These are phyloP conservation scores for Gaeumannomyces sp. DNA, from an alignment of 2,329 filamentous ascomycete genomes.

Conservation along the genomic window DNA sequence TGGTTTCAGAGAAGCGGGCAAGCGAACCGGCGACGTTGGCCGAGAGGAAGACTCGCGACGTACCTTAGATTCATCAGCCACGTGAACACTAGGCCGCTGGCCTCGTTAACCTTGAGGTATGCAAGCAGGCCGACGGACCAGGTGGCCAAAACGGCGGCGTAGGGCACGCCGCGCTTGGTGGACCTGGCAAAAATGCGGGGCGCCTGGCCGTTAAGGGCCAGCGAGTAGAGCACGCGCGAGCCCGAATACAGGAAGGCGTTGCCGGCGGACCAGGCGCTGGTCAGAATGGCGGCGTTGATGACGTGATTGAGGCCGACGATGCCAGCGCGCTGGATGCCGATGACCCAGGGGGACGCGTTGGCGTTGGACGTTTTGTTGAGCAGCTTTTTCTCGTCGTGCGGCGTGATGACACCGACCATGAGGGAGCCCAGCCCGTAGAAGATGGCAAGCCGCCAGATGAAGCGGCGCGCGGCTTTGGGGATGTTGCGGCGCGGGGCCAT, in stretches of 20 bases:
- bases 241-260: constrained; percentile 60
- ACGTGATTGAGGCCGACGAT: constrained; percentile 58
- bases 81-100: constrained; percentile 57
- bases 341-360: constrained; percentile 56
- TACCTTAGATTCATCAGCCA: constrained; percentile 53
- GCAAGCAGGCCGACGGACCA: constrained; percentile 58
- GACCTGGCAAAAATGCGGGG: constrained; percentile 55
- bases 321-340: constrained; percentile 59
- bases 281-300: constrained; percentile 57
- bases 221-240: constrained; percentile 62
- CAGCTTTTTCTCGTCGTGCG: constrained; percentile 59
- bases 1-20: background rate
- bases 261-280: constrained; percentile 50
- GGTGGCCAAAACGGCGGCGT: constrained; percentile 44
- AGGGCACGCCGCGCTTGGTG: constrained; percentile 56
- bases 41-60: constrained; percentile 3
- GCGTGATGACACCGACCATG: constrained; percentile 54
- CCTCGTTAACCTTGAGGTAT: constrained; percentile 62
- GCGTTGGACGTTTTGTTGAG: constrained; percentile 52
- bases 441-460: constrained; percentile 54
- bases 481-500: constrained; percentile 59
- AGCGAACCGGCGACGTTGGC: background rate
- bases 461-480: constrained; percentile 56
- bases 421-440: constrained; percentile 60
- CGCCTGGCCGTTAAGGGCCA: constrained; percentile 61